These are phyloP conservation scores for Globisporangium mamillatum DNA, from an alignment of 352 stramenopile species.

Conservation along the genomic window DNA sequence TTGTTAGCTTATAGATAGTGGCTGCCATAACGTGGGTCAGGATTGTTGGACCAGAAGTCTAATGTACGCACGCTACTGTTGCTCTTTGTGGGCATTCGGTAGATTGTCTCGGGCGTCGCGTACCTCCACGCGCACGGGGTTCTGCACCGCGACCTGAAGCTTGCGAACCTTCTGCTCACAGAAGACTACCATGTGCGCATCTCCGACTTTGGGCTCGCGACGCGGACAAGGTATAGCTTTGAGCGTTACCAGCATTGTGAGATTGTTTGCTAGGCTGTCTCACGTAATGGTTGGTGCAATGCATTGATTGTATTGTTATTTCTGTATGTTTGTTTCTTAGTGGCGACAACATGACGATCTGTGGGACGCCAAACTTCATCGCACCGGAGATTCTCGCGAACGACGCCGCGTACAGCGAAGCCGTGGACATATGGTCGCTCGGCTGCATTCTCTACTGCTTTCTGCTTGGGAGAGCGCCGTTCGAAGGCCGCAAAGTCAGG, in stretches of 20 bases:
- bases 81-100: background rate
- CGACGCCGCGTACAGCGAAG: conserved; percentile 43
- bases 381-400: conserved; percentile 67
- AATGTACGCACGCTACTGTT: background rate
- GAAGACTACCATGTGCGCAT: conserved; percentile 99
- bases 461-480: conserved; percentile 59
- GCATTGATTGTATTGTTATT: too few relatives aligned
- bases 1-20: conserved; percentile 25
- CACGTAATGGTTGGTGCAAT: too few relatives aligned
- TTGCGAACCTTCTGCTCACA: conserved; percentile 97
- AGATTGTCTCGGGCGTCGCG: conserved; percentile 97
- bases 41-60: background rate
- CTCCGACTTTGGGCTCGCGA: conserved; percentile 99
- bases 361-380: conserved; percentile 83
- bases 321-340: too few relatives aligned
- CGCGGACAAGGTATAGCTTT: conserved; percentile 40
- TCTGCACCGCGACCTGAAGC: conserved; percentile 98
- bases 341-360: conserved; percentile 65
- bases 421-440: conserved; percentile 79
- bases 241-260: background rate
- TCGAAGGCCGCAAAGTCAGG: conserved; percentile 74
- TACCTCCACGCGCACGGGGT: conserved; percentile 99
- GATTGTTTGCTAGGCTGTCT: background rate
- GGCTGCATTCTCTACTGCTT: conserved; percentile 80
- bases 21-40: conserved; percentile 23